Evolutionary conservation across 148 eudicot genomes (phyloP), one percentile per base, ranked within the genome.

Genomic region (Tetragonia tetragonoides): DNA sequence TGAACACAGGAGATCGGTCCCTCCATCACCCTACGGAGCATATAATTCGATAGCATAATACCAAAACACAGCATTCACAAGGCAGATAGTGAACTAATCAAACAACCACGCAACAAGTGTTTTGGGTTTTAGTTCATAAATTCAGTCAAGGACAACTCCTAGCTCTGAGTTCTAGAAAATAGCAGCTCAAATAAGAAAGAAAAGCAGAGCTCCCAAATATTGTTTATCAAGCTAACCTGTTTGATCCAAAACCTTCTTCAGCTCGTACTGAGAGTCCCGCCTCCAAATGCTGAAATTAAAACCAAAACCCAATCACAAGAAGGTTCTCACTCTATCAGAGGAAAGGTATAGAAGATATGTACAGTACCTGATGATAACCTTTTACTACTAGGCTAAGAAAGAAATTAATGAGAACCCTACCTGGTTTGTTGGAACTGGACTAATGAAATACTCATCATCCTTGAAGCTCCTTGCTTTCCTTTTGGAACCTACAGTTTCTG

Each of bases 401-500:
- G 17, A 24, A 64, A 84, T 10, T 2, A 51, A 78, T 62, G 34
- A 68, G 74, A 66, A 38, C 62, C 80, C 15, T 78, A 94, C 98
- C 89, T 92, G 94, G 84, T 94, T 92, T 73, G 86, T 83, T 44
- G 97, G 99, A 46, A 95, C 90, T 37, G 94, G 81, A 85, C 94
- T 95, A 81, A 95, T 95, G 77, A 88, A 95, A 79, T 72, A 91
- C 77, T 91, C 97, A 72, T 93, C 97, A 76, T 91, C 90, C 87
- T 88, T 92, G 84, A 87, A 95, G 89, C 81, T 93, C 81, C 74
- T 80, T 77, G 84, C 89, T 86, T 95, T 95, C 87, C 99, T 88
- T 85, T 93, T 95, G 72, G 89, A 83, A 47, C 97, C 97, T 82
- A 88, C 81, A 77, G 77, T 88, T 88, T 79, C 86, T 77, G 57